phyloP scores from a whole-genome alignment of 352 stramenopile species.

The Achlya hypogyna region DNA sequence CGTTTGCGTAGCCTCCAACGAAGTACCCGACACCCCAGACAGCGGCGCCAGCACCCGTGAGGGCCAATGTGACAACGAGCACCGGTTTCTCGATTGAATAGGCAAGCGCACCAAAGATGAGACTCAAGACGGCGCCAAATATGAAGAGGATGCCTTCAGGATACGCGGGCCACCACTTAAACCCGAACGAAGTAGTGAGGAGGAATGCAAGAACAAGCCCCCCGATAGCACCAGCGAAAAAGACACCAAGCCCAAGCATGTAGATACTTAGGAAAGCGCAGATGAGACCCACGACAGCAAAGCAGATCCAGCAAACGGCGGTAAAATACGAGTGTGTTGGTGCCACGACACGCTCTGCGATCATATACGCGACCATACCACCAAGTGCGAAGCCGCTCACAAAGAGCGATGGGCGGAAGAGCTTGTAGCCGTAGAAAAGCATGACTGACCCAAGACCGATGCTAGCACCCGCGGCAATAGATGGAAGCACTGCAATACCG shows the following conservation, averaged over 20 bases:
- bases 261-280: conserved; percentile 34
- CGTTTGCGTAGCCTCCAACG: conserved; percentile 41
- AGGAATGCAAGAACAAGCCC: conserved; percentile 42
- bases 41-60: conserved; percentile 37
- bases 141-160: conserved; percentile 39
- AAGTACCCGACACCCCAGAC: conserved; percentile 62
- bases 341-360: conserved; percentile 28
- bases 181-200: conserved; percentile 42
- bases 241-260: conserved; percentile 44
- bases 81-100: conserved; percentile 47
- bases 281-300: conserved; percentile 40
- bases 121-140: conserved; percentile 31
- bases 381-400: conserved; percentile 37
- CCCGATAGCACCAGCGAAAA: conserved; percentile 34
- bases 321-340: conserved; percentile 31
- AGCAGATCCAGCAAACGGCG: conserved; percentile 46
- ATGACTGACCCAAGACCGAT: conserved; percentile 34
- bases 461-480: conserved; percentile 22
- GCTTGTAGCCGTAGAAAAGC: conserved; percentile 43
- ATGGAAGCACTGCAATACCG: neutral
- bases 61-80: conserved; percentile 41
- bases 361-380: conserved; percentile 32
- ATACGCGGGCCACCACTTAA: conserved; percentile 45
- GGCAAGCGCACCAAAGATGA: conserved; percentile 32
- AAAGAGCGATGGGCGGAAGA: conserved; percentile 50